phyloP scores from a whole-genome alignment of 2,329 filamentous ascomycete species.

The Didymella pinodella region DNA sequence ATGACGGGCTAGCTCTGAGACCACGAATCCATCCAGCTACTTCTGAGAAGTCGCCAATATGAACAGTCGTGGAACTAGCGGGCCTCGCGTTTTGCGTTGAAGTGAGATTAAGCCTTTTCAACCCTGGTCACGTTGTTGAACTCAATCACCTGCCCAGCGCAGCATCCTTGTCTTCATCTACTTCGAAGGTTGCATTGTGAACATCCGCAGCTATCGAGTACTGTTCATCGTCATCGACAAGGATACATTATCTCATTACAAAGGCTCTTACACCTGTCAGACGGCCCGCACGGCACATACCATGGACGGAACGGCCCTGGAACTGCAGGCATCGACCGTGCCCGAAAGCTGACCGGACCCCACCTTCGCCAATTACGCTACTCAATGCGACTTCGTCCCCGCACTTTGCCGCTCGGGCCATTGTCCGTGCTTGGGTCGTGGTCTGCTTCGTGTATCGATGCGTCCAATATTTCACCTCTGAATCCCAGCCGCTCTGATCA shows the following conservation, averaged over 20 bases:
- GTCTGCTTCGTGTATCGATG: background rate
- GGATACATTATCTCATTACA: background rate
- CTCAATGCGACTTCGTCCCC: background rate
- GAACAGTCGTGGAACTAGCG: background rate
- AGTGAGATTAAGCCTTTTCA: background rate
- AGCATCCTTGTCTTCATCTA: background rate
- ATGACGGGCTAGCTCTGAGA: background rate
- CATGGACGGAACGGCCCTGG: constrained; percentile 1
- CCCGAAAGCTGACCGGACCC: background rate
- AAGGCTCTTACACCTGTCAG: background rate
- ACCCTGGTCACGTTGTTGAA: no score
- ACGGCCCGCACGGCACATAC: background rate
- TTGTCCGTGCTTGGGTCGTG: background rate
- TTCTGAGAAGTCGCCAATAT: background rate
- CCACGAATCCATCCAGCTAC: background rate
- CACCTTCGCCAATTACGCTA: background rate
- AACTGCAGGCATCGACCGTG: background rate
- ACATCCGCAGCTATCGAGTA: background rate
- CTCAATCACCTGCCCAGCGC: background rate
- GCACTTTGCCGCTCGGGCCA: background rate
- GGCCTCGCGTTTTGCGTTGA: background rate
- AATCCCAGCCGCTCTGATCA: constrained; percentile 11
- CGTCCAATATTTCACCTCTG: constrained; percentile 15
- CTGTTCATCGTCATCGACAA: background rate
- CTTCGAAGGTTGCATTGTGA: background rate